Evolutionary conservation across 2,329 filamentous ascomycete species (phyloP).

Genomic region (Neoarthrinium moseri): DNA sequence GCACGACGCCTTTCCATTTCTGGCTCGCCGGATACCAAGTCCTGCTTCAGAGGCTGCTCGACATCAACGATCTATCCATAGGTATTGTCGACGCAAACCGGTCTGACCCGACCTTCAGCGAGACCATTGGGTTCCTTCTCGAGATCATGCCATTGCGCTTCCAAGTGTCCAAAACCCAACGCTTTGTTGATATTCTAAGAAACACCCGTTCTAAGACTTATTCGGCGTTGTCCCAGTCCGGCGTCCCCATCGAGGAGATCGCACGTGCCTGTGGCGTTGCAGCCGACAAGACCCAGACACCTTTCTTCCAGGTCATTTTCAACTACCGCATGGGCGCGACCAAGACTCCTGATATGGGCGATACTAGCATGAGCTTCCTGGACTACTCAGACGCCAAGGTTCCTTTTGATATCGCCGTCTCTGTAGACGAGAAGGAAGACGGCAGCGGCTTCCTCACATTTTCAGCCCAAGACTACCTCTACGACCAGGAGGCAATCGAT

Average conservation of each 20-base stretch:
- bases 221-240: conserved; percentile 15
- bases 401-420: conserved; percentile 31
- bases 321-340: conserved; percentile 23
- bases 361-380: too few species aligned
- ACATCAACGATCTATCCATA: conserved; percentile 35
- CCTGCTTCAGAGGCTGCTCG: conserved; percentile 27
- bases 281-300: too few species aligned
- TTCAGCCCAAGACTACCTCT: conserved; percentile 28
- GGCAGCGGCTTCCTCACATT: conserved; percentile 19
- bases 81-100: conserved; percentile 42
- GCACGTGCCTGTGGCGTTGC: too few species aligned
- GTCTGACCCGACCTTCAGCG: conserved; percentile 13
- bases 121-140: conserved; percentile 36
- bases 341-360: too few species aligned
- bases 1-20: conserved; percentile 39
- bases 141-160: conserved; percentile 40
- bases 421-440: too few species aligned
- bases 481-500: conserved; percentile 24
- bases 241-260: conserved; percentile 32
- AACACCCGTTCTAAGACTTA: conserved; percentile 13
- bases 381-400: too few species aligned
- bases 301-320: conserved; percentile 38
- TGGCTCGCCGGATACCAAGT: conserved; percentile 34
- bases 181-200: conserved; percentile 13
- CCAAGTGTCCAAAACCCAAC: conserved; percentile 4